Conservation (phyloP, 306 rosid species). For the Pyrus bretschneideri region DNA sequence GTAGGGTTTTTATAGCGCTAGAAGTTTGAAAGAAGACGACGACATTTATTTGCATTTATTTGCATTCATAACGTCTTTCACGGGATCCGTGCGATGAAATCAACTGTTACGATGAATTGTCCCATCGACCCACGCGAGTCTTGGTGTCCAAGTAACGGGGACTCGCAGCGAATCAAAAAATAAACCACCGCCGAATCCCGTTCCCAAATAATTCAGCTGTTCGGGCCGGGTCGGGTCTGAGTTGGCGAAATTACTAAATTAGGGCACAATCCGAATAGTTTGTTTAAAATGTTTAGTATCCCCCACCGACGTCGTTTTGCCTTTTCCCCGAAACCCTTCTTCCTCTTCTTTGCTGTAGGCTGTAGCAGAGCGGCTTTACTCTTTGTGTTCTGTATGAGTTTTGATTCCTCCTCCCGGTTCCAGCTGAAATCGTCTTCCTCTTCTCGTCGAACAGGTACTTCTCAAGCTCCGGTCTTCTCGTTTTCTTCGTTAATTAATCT, state of each 20-base stretch:
- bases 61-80: background rate
- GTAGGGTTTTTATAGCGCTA: background rate
- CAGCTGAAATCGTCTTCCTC: background rate
- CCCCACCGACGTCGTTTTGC: background rate
- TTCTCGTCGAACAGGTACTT: background rate
- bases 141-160: no score
- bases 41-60: background rate
- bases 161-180: no score
- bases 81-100: no score
- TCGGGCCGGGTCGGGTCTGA: no score
- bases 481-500: background rate
- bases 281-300: no score
- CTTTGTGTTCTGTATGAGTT: background rate
- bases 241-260: no score
- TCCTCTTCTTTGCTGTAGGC: background rate
- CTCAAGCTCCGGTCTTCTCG: background rate
- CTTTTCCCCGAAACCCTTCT: background rate
- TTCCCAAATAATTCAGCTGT: no score
- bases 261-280: no score
- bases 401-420: background rate
- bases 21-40: background rate
- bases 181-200: no score
- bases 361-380: background rate
- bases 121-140: background rate
- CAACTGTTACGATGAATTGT: no score